Evolutionary conservation across 2,329 filamentous ascomycete species (phyloP).

Genomic region (Arthroderma uncinatum): DNA sequence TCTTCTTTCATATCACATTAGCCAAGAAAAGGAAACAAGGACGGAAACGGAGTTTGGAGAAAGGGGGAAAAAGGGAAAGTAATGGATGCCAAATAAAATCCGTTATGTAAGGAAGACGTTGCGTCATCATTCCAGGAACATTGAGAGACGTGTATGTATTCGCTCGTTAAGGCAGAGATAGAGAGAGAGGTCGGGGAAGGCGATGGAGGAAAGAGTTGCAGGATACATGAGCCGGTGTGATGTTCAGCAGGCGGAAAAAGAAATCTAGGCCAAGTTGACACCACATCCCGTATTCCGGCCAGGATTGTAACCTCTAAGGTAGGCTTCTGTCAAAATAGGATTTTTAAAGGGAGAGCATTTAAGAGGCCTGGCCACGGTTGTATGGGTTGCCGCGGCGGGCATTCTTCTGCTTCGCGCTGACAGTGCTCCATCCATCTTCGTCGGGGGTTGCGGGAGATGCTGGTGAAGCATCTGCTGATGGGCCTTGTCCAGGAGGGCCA

Average conservation of each 20-base stretch:
- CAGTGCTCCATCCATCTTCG: conserved; percentile 41
- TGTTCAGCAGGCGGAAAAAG: neutral
- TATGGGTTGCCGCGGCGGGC: conserved; percentile 32
- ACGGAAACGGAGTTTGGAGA: conserved; percentile 5
- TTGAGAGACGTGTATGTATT: neutral
- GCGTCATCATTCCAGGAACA: neutral
- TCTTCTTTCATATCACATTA: conserved; percentile 1
- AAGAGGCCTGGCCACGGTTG: conserved; percentile 9
- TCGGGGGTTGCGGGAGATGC: conserved; percentile 26
- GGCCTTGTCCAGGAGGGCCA: conserved; percentile 7
- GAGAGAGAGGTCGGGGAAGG: neutral
- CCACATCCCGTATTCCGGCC: neutral
- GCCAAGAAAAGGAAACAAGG: conserved; percentile 8
- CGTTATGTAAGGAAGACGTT: neutral
- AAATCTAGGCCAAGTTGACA: neutral
- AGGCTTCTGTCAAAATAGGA: neutral
- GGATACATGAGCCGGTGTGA: neutral
- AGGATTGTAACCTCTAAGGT: neutral
- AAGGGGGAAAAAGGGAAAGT: neutral
- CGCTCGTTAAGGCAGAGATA: neutral
- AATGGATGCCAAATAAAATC: neutral
- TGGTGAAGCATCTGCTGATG: conserved; percentile 14
- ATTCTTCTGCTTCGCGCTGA: conserved; percentile 35
- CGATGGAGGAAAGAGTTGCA: neutral
- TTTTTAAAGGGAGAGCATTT: neutral